A percentile compares a stretch with the other conserved stretches of the same genome.
phyloP scores from a whole-genome alignment of 1,139 yeast genomes.

The Scheffersomyces insectosa region DNA sequence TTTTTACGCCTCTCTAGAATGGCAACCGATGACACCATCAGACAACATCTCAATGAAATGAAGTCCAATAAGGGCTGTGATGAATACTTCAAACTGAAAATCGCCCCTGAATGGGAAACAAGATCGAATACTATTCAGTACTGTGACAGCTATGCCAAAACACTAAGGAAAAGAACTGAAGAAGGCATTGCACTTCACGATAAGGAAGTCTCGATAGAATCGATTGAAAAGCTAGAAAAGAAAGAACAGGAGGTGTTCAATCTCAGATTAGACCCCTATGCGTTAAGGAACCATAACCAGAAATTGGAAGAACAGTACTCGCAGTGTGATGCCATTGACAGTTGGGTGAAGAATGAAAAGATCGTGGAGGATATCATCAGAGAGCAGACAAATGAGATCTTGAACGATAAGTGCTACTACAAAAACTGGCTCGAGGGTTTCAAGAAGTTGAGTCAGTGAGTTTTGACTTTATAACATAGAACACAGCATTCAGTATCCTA shows the following conservation, averaged over 20 bases:
- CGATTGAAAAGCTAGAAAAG: conserved; percentile 1
- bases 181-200: background rate
- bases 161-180: conserved; percentile 19
- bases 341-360: conserved; percentile 40
- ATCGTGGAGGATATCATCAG: conserved; percentile 35
- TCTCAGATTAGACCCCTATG: conserved; percentile 44
- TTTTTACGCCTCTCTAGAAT: conserved; percentile 40
- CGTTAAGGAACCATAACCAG: conserved; percentile 27
- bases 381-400: conserved; percentile 32
- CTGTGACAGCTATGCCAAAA: conserved; percentile 29
- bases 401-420: conserved; percentile 39
- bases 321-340: conserved; percentile 31
- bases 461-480: too few species aligned
- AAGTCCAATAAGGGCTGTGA: conserved; percentile 24
- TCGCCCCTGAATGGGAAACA: conserved; percentile 40
- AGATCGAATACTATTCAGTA: conserved; percentile 31
- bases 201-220: background rate
- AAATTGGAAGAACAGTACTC: conserved; percentile 22
- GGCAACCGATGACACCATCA: conserved; percentile 41
- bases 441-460: conserved; percentile 1
- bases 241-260: conserved; percentile 20
- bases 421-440: conserved; percentile 36
- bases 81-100: conserved; percentile 25
- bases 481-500: too few species aligned
- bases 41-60: conserved; percentile 38